A percentile compares a stretch with the other conserved stretches of the same genome.
phyloP scores from a whole-genome alignment of 129 eudicot species.

The Pseudognaphalium luteoalbum region DNA sequence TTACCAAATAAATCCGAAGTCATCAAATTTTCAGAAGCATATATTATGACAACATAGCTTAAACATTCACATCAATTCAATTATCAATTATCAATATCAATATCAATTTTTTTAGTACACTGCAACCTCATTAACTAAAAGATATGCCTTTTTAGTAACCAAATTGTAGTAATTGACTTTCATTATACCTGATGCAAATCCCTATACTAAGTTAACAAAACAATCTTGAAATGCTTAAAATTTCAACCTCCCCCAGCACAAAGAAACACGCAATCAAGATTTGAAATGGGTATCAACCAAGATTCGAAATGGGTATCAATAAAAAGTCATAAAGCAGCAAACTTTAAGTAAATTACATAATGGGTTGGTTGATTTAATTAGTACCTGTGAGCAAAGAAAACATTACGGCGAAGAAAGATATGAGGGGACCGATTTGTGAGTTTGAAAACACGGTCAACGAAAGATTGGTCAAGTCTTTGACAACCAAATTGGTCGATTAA shows the following conservation, averaged over 20 bases:
- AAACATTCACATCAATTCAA: no score
- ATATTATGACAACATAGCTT: not conserved
- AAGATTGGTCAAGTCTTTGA: constrained; percentile 67
- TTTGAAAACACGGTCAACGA: constrained; percentile 60
- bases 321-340: not conserved
- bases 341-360: no score
- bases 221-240: not conserved
- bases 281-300: not conserved
- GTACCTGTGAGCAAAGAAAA: constrained; percentile 90
- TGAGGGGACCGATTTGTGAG: constrained; percentile 79
- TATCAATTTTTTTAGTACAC: no score
- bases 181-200: not conserved
- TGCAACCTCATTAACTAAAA: no score
- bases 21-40: not conserved
- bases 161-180: no score
- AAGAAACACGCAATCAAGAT: no score
- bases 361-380: not conserved
- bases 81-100: no score
- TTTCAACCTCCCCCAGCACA: not conserved
- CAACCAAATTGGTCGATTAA: constrained; percentile 85
- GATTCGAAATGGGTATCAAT: not conserved
- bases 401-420: constrained; percentile 88
- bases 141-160: not conserved
- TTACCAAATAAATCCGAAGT: not conserved
- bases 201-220: not conserved